Conservation (phyloP, 2,329 filamentous ascomycete species). For the Phialophora tarda region DNA sequence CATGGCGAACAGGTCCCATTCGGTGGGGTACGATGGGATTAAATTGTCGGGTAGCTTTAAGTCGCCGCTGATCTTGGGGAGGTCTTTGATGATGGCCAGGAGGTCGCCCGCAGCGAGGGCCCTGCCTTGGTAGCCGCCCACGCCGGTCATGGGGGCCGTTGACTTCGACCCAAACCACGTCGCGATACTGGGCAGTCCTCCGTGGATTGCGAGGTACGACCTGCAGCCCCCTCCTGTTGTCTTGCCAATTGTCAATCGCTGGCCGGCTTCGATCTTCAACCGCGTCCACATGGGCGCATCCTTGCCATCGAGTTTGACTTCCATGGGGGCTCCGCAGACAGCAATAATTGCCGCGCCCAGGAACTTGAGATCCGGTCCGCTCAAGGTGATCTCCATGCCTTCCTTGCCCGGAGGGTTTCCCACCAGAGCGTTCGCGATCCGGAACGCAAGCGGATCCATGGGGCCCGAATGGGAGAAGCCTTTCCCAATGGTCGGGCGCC, state of each 20-base stretch:
- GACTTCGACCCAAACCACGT: conserved; percentile 65
- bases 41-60: conserved; percentile 53
- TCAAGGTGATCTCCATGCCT: conserved; percentile 65
- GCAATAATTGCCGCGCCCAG: conserved; percentile 60
- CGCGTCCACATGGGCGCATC: conserved; percentile 62
- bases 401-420: conserved; percentile 61
- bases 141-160: conserved; percentile 62
- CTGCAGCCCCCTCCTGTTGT: conserved; percentile 60
- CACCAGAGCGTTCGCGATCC: conserved; percentile 64
- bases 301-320: conserved; percentile 57
- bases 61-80: conserved; percentile 45
- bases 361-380: conserved; percentile 65
- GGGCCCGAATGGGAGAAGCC: conserved; percentile 66
- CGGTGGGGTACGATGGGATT: conserved; percentile 55
- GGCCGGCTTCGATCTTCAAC: conserved; percentile 57
- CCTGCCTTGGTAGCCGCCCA: conserved; percentile 66
- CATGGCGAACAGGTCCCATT: conserved; percentile 62
- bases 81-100: conserved; percentile 52
- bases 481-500: conserved; percentile 61
- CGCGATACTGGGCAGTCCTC: conserved; percentile 61
- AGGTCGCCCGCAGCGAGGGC: conserved; percentile 61
- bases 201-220: conserved; percentile 63
- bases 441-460: conserved; percentile 65
- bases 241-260: conserved; percentile 62
- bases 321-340: conserved; percentile 62